Evolutionary conservation across 2,329 filamentous ascomycete species (phyloP).

Genomic region (Stachybotrys echinatus): DNA sequence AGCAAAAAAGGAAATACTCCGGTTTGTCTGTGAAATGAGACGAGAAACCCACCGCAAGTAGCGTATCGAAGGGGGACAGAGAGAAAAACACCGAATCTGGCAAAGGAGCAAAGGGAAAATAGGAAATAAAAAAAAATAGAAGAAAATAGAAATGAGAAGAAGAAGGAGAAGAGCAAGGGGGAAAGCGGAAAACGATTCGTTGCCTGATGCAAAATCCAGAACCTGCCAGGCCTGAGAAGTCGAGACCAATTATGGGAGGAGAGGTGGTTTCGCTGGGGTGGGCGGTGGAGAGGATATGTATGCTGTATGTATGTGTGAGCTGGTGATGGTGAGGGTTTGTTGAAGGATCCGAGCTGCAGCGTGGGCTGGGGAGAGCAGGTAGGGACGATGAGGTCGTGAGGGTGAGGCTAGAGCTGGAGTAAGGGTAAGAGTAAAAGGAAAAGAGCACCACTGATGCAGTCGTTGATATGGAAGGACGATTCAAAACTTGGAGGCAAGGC

Average conservation of each 20-base stretch:
- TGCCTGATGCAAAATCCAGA: neutral
- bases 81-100: neutral
- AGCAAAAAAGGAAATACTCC: neutral
- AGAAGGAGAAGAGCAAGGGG: neutral
- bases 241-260: neutral
- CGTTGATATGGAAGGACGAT: neutral
- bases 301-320: neutral
- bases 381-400: neutral
- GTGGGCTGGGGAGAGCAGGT: no score
- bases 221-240: neutral
- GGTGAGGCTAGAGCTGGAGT: no score
- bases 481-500: neutral
- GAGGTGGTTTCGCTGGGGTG: no score
- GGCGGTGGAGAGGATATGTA: neutral
- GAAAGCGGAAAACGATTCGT: neutral
- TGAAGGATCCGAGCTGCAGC: no score
- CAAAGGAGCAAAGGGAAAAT: neutral
- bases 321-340: neutral
- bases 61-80: neutral
- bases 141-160: no score
- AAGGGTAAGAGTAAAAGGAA: neutral
- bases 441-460: neutral
- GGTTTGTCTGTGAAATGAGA: neutral
- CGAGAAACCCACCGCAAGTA: neutral
- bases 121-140: neutral